Base-by-base conservation (phyloP, 305 asterid genomes). In the Rubia tinctorum region DNA sequence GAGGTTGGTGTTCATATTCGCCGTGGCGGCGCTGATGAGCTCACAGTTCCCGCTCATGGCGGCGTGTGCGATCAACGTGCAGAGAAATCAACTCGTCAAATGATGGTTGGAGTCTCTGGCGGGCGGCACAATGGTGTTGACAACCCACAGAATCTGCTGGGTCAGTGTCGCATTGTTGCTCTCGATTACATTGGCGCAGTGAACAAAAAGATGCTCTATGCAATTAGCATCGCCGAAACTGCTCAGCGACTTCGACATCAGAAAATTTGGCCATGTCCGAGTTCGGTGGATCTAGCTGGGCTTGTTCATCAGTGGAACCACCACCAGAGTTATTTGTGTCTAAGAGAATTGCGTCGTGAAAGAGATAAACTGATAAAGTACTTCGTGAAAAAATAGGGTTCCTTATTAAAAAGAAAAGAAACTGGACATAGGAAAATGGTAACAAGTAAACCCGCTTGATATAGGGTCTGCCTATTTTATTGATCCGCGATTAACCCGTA, bases 21-120 rank as follows among this genome's bases (percentile, higher is more conserved):
- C 90, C 83, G 83, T 75, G 71, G 93, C 85, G 13, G 93, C 85
- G 13, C 89, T 71, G 75, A 89, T 89, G 20, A 91, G 82, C 73
- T 90, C 91, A 81, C 86, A 86, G 72, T 82, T 84, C 0, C 97
- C 97, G 40, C 70, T 84, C 23, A 55, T 86, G 6, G 96, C 90
- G 27, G 97, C 96, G 23, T 97, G 96, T 27, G 87, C 44, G 64
- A 90, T 86, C 30, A 94, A 88, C 17, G 99, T 96, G 11, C 99
- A 90, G 14, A 94, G 97, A 85, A 94, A 94, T 8, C 90, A 97
- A 68, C 88, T 86, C 0, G 99, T 78, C 15, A 94, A 91, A 37
- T 97, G 95, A 83, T 94, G 99, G 59, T 82, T 88, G 8, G 99
- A 89, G 87, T 91, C 97, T 6, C 99, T 97, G 73, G 91, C 99